Base-by-base conservation (phyloP, 73 alveolate species). In the Paramecium caudatum region DNA sequence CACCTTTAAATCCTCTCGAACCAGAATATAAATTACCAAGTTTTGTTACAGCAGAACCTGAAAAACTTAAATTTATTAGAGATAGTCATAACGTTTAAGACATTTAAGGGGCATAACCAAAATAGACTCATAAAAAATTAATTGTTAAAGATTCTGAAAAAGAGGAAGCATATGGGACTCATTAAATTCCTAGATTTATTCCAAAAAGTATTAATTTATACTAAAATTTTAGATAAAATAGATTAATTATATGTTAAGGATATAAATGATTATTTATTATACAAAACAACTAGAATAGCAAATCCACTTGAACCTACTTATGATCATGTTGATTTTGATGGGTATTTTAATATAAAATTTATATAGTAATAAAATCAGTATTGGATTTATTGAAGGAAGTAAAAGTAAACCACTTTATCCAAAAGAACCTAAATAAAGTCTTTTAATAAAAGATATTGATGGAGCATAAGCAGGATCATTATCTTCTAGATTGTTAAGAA, bases 241-340 rank as follows among this genome's bases (percentile, higher is more conserved):
- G 97, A 96, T 65, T 88, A 92, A 47, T 90, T 96, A 4, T 82
- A 93, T 32, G 90, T 92, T 15, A 91, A 92, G 50, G 95, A 91
- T 37, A 91, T 91, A 0, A 91, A 48, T 21, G 84, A 85, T 16
- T 55, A 43, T 46, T 25, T 61, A 17, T 25, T 37, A 21, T 91
- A 86, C 36, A 88, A 61, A 69, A 90, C 96, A 32, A 87, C 82
- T 13, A 87, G 99, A 62, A 80, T 62, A 8, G 94, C 99, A 2
- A 98, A 98, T 92, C 99, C 99, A 4, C 95, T 98, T 37, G 94
- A 94, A n/a, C 99, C 99, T 43, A 49, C 92, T 13, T 98, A 98
- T 90, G 61, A 36, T 9, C 90, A 87, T 25, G 48, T 90, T 41
- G 94, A 92, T 45, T 96, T 93, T 7, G 81, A 94, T 32, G 98